These are phyloP conservation scores for Penicillium sp. DNA, from an alignment of 2,329 filamentous ascomycete genomes.

Conservation along the genomic window DNA sequence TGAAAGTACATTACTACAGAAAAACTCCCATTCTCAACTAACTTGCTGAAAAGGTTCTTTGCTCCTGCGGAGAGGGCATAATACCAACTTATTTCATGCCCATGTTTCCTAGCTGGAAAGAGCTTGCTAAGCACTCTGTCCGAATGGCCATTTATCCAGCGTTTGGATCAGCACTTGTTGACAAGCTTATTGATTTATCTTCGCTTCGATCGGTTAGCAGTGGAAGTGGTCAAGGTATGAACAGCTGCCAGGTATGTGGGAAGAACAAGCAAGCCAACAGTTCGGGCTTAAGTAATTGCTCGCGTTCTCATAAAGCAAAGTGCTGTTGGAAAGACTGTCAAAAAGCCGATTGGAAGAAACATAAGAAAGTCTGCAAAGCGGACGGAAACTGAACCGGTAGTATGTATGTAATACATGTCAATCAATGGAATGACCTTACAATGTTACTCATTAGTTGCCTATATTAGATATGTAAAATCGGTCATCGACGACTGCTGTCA, in stretches of 20 bases:
- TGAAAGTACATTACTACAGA: neutral
- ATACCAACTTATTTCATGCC: neutral
- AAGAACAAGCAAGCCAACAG: neutral
- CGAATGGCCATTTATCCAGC: neutral
- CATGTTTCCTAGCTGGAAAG: neutral
- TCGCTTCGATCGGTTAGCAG: neutral
- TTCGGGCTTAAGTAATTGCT: neutral
- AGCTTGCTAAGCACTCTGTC: neutral
- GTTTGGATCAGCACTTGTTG: neutral
- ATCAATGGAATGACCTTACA: neutral
- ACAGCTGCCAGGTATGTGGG: neutral
- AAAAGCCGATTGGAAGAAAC: neutral
- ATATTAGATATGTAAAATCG: neutral
- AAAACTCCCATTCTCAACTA: neutral
- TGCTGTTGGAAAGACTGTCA: neutral
- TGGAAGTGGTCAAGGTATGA: neutral
- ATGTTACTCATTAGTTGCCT: neutral
- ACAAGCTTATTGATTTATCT: neutral
- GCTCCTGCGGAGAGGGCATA: neutral
- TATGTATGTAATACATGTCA: neutral
- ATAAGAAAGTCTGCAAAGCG: neutral
- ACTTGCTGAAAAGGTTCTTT: neutral
- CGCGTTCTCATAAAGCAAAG: neutral
- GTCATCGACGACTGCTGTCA: neutral
- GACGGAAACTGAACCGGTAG: neutral